phyloP scores from a whole-genome alignment of 2,329 filamentous ascomycete species.

The Aspergillus amoenus region DNA sequence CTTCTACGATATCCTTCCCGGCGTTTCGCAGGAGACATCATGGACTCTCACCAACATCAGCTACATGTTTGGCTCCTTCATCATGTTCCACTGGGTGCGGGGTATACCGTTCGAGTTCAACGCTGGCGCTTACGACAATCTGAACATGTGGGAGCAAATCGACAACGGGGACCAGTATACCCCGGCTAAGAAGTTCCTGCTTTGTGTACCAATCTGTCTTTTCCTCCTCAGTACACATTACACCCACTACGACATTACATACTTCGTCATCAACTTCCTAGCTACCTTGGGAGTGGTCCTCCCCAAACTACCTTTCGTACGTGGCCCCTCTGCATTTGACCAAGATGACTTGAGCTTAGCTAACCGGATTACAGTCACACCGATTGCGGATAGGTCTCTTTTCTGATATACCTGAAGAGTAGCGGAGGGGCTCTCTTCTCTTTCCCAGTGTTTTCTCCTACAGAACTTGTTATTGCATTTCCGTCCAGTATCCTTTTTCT shows the following conservation, averaged over 20 bases:
- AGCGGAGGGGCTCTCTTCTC: constrained; percentile 23
- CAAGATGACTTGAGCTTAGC: constrained; percentile 12
- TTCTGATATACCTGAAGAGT: constrained; percentile 66
- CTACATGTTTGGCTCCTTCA: constrained; percentile 97
- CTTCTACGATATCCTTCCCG: constrained; percentile 93
- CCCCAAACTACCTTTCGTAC: constrained; percentile 90
- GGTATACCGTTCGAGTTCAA: constrained; percentile 99
- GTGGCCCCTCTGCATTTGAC: constrained; percentile 39
- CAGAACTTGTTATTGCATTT: constrained; percentile 15
- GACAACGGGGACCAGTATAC: constrained; percentile 99
- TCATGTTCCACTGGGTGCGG: constrained; percentile 99
- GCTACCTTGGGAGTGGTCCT: constrained; percentile 91
- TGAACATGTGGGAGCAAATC: constrained; percentile 99
- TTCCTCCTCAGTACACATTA: constrained; percentile 98
- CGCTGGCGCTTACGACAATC: constrained; percentile 94
- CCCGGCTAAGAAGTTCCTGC: constrained; percentile 95
- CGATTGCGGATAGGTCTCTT: constrained; percentile 75
- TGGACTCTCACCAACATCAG: constrained; percentile 99
- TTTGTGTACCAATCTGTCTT: constrained; percentile 88
- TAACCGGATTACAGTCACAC: constrained; percentile 62
- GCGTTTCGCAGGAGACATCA: constrained; percentile 94
- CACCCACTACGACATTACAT: constrained; percentile 94
- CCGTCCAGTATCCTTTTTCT: constrained; percentile 3
- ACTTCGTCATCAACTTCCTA: constrained; percentile 96
- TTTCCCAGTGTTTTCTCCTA: constrained; percentile 6